Percentiles rank a stretch among this genome's conserved stretches.
phyloP scores from a whole-genome alignment of 2,329 filamentous ascomycete genomes.

The Plenodomus lindquistii region DNA sequence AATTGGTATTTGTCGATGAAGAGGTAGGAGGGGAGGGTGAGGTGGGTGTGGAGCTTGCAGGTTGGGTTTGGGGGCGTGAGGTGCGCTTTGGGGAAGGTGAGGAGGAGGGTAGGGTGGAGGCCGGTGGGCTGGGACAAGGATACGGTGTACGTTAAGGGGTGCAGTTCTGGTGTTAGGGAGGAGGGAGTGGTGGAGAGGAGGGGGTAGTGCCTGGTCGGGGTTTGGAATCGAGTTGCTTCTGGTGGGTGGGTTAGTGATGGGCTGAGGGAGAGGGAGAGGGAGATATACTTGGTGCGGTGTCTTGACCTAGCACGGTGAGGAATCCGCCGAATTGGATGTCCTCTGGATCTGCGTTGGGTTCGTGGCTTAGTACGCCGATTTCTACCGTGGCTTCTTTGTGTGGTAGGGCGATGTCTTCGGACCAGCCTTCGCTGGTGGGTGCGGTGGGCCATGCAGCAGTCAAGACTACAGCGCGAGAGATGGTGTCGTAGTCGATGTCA shows the following conservation, averaged over 20 bases:
- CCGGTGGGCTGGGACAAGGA: slow-evolving; percentile 73
- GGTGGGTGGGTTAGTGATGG: slow-evolving; percentile 6
- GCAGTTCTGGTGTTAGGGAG: slow-evolving; percentile 25
- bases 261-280: not conserved
- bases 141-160: slow-evolving; percentile 66
- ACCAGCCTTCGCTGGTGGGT: slow-evolving; percentile 48
- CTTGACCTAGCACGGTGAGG: slow-evolving; percentile 76
- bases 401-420: slow-evolving; percentile 46
- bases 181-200: slow-evolving; percentile 33
- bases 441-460: slow-evolving; percentile 63
- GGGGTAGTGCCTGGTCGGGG: slow-evolving; percentile 78
- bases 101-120: slow-evolving; percentile 78
- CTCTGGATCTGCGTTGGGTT: slow-evolving; percentile 67
- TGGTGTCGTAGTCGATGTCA: slow-evolving; percentile 77
- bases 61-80: slow-evolving; percentile 51
- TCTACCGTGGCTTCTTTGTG: slow-evolving; percentile 64
- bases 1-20: slow-evolving; percentile 92
- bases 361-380: slow-evolving; percentile 74
- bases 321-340: slow-evolving; percentile 80
- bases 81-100: slow-evolving; percentile 64
- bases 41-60: slow-evolving; percentile 76
- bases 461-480: slow-evolving; percentile 66
- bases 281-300: slow-evolving; percentile 64
- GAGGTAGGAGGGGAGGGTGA: slow-evolving; percentile 78
- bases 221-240: slow-evolving; percentile 80